A percentile compares a stretch with the other conserved stretches of the same genome.
These are phyloP conservation scores for Didymella segeticola DNA, from an alignment of 2,329 filamentous ascomycete genomes.

Conservation along the genomic window DNA sequence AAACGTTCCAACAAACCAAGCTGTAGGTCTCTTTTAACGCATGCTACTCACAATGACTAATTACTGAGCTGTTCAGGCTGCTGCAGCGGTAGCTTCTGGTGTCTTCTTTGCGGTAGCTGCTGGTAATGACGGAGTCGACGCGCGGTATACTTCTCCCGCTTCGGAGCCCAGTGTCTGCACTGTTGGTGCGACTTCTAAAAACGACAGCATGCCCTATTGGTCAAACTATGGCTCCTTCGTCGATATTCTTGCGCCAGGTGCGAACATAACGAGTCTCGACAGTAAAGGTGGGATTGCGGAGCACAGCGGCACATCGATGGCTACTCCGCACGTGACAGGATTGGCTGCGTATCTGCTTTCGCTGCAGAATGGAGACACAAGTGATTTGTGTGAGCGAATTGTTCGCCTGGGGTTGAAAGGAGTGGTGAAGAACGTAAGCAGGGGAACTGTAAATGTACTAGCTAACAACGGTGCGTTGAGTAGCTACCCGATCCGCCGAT, in stretches of 20 bases:
- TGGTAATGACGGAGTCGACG: slow-evolving; percentile 43
- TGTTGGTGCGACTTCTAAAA: slow-evolving; percentile 45
- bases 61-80: slow-evolving; percentile 28
- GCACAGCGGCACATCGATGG: slow-evolving; percentile 69
- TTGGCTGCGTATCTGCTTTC: slow-evolving; percentile 72
- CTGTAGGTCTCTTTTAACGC: slow-evolving; percentile 16
- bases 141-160: slow-evolving; percentile 40
- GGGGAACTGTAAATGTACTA: slow-evolving; percentile 56
- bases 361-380: slow-evolving; percentile 47
- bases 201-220: slow-evolving; percentile 41
- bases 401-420: slow-evolving; percentile 49
- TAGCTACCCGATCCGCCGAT: not conserved
- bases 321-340: slow-evolving; percentile 72
- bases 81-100: slow-evolving; percentile 40
- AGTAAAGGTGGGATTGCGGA: slow-evolving; percentile 49
- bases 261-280: slow-evolving; percentile 55
- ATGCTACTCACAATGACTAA: not conserved
- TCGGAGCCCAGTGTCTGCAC: slow-evolving; percentile 47
- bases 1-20: slow-evolving; percentile 33
- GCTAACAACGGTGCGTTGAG: slow-evolving; percentile 56
- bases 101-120: slow-evolving; percentile 49
- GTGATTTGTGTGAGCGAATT: slow-evolving; percentile 57
- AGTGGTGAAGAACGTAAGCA: slow-evolving; percentile 48
- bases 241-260: slow-evolving; percentile 49
- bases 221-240: slow-evolving; percentile 47